Conservation (phyloP, 768 basidiomycete species). For the Phanerodontia chrysosporium region DNA sequence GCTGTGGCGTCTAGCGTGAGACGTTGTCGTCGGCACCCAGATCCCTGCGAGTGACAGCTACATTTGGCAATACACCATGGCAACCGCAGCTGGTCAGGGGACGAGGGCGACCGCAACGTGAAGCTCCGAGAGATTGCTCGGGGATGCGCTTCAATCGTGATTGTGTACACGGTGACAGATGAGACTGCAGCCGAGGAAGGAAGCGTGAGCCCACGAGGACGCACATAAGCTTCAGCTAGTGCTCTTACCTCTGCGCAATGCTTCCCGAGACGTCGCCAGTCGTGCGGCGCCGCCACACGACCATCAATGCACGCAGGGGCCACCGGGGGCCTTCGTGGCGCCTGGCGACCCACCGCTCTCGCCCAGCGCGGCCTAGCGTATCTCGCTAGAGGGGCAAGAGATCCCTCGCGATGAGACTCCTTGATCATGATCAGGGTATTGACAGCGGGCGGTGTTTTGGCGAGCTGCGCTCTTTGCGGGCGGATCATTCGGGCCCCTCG, state of each 20-base stretch:
- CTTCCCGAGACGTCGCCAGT: not conserved
- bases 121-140: not conserved
- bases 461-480: not conserved
- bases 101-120: not conserved
- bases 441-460: conserved; percentile 3
- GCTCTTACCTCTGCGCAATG: not conserved
- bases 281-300: not conserved
- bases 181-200: not conserved
- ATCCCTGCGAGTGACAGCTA: not conserved
- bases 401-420: not conserved
- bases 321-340: conserved; percentile 2
- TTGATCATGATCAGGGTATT: conserved; percentile 3
- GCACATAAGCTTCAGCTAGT: not conserved
- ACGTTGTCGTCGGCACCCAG: not conserved
- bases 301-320: conserved; percentile 1
- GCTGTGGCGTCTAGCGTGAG: not conserved
- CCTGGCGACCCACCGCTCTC: not conserved
- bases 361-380: not conserved
- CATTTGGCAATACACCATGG: conserved; percentile 1
- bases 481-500: not conserved
- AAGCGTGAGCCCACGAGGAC: not conserved
- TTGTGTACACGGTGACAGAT: not conserved
- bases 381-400: not conserved
- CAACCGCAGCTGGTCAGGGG: not conserved
- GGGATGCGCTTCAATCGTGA: not conserved